phyloP scores from a whole-genome alignment of 805 yeast species.

The Debaryomyces maramus region DNA sequence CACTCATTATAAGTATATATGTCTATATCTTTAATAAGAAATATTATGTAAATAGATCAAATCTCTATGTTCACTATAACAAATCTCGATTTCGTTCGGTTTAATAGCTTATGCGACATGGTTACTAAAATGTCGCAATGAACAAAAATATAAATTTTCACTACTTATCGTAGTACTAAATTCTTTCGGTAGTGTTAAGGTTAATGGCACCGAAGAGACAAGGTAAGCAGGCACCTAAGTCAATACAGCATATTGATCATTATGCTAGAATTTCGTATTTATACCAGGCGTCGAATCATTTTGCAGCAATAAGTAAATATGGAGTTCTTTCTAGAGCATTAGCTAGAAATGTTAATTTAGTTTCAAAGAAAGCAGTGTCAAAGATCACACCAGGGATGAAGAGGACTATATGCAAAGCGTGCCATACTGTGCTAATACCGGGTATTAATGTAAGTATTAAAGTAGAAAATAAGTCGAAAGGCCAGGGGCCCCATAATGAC shows the following conservation, averaged over 20 bases:
- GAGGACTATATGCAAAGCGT: constrained; percentile 67
- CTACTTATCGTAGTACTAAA: not conserved
- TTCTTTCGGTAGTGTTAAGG: too few relatives aligned
- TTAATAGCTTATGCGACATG: too few relatives aligned
- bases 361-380: constrained; percentile 67
- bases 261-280: constrained; percentile 59
- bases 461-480: constrained; percentile 44
- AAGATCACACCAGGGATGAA: constrained; percentile 65
- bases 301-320: constrained; percentile 30
- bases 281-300: constrained; percentile 51
- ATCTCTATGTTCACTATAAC: not conserved
- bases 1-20: constrained; percentile 64
- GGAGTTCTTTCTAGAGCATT: constrained; percentile 56
- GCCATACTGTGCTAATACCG: constrained; percentile 53
- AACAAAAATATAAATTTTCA: not conserved
- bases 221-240: constrained; percentile 31
- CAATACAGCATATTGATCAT: constrained; percentile 55
- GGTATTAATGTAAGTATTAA: constrained; percentile 42
- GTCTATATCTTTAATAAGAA: not conserved
- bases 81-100: too few relatives aligned
- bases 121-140: not conserved
- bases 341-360: constrained; percentile 53
- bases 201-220: constrained; percentile 10
- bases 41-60: not conserved
- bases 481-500: constrained; percentile 37